Evolutionary conservation across 371 early-diverging fungal genomes (phyloP), one percentile per base, ranked within the genome.

Genomic region (Syncephalastrum sp.): DNA sequence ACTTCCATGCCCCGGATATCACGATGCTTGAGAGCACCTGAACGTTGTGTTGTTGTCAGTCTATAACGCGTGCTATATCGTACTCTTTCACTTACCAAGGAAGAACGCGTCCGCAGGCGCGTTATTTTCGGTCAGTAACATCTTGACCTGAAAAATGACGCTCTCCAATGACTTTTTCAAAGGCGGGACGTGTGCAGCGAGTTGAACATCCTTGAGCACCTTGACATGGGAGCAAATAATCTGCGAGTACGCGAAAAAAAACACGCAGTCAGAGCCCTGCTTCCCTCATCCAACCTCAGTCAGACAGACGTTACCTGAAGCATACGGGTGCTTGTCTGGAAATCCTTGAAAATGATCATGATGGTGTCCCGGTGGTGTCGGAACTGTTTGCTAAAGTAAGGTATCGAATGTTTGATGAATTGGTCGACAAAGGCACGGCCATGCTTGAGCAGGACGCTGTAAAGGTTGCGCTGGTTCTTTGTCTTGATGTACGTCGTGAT

Each of bases 171-270:
- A 81, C 50, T 85, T 84, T 56, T 86, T 87, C 47, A 87, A 72
- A 3, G 81, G 72, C 12, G 93, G 93, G 0, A 93, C 92, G 61
- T 81, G 78, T 0, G 79, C 63, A 24, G 88, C 71, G 25, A 91
- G 60, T 21, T 60, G 49, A 0, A 79, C 68, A 57, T 91, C 91
- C 56, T 82, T 85, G 5, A 76, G 64, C 3, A 82, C 87, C 63
- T 93, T 93, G 38, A 86, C 88, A 65, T 92, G 91, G 16, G 85
- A 84, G 54, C 93, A 93, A 23, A 93, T 84, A 50, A 74, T 84
- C 83, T 87, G 72, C 38, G 7, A 7, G 5, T 5, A 27, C 2
- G 41, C 21, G 21, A 21, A 45, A 50, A 21, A 33, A 55, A 29
- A 49, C 1, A 49, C 33, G 50, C 6, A n/a, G 23, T 48, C 12